Evolutionary conservation across 2,329 filamentous ascomycete species (phyloP).

Genomic region (Aureobasidium musti): DNA sequence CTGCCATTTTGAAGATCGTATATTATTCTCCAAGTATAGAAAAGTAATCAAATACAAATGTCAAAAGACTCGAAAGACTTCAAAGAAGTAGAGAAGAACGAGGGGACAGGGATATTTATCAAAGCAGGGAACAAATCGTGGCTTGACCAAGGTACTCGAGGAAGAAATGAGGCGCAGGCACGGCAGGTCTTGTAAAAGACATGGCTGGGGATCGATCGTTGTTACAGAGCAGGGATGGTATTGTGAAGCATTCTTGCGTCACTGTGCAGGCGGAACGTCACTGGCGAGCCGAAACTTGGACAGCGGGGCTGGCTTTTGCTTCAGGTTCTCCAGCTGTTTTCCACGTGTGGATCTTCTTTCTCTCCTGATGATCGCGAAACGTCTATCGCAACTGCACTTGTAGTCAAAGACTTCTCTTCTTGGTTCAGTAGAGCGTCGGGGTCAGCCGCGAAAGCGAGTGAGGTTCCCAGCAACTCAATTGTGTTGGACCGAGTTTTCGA

Average conservation of each 20-base stretch:
- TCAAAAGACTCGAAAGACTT: neutral
- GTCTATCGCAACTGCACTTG: neutral
- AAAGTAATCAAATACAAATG: slow-evolving; percentile 1
- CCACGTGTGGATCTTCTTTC: neutral
- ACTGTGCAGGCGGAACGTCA: slow-evolving; percentile 1
- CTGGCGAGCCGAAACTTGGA: neutral
- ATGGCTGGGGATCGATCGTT: slow-evolving; percentile 16
- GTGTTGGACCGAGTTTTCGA: no score
- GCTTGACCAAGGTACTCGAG: slow-evolving; percentile 12
- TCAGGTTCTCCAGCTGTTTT: neutral
- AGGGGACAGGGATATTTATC: slow-evolving; percentile 1
- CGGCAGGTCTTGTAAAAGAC: slow-evolving; percentile 9
- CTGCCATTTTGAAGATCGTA: slow-evolving; percentile 16
- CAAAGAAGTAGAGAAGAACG: neutral
- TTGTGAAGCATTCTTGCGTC: slow-evolving; percentile 7
- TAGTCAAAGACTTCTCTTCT: neutral
- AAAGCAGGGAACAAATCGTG: slow-evolving; percentile 15
- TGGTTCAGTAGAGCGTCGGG: no score
- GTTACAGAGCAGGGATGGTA: slow-evolving; percentile 1
- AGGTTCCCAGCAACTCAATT: no score
- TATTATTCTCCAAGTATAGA: neutral
- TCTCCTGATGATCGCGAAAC: slow-evolving; percentile 10
- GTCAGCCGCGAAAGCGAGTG: no score
- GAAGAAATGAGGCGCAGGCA: slow-evolving; percentile 18
- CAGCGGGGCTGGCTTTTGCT: slow-evolving; percentile 8